These are phyloP conservation scores for Trapa bicornis DNA, from an alignment of 345 rosid genomes.

Conservation along the genomic window DNA sequence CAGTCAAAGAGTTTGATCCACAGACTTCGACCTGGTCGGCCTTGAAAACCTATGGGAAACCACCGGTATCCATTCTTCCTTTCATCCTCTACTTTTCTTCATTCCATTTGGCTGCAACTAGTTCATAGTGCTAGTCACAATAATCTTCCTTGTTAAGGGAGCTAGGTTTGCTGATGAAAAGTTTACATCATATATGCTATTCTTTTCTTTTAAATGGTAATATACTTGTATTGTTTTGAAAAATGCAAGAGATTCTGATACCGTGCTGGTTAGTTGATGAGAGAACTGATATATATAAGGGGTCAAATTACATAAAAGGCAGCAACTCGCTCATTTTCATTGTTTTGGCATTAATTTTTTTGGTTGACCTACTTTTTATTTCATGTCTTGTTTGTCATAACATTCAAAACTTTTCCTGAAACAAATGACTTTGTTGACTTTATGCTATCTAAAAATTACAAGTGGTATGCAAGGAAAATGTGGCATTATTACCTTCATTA, in stretches of 20 bases:
- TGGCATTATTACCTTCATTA: no score
- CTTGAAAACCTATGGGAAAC: slow-evolving; percentile 88
- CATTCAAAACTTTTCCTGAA: no score
- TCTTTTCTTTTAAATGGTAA: background rate
- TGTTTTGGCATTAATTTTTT: no score
- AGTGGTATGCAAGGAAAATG: no score
- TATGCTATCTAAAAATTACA: no score
- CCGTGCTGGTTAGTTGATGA: no score
- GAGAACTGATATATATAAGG: no score
- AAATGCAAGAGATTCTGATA: background rate
- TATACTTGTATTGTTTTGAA: background rate
- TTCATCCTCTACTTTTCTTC: background rate
- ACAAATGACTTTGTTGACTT: no score
- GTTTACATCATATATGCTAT: background rate
- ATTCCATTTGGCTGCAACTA: background rate
- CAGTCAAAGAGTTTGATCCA: slow-evolving; percentile 87
- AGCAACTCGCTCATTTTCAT: no score
- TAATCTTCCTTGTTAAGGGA: background rate
- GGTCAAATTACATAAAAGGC: no score
- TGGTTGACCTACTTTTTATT: no score
- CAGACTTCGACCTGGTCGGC: slow-evolving; percentile 67
- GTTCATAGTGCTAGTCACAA: background rate
- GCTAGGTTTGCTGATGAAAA: background rate
- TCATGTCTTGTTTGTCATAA: no score
- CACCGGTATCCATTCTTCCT: slow-evolving; percentile 50